Conservation (phyloP, 2,329 filamentous ascomycete species). For the Fusarium sp. region DNA sequence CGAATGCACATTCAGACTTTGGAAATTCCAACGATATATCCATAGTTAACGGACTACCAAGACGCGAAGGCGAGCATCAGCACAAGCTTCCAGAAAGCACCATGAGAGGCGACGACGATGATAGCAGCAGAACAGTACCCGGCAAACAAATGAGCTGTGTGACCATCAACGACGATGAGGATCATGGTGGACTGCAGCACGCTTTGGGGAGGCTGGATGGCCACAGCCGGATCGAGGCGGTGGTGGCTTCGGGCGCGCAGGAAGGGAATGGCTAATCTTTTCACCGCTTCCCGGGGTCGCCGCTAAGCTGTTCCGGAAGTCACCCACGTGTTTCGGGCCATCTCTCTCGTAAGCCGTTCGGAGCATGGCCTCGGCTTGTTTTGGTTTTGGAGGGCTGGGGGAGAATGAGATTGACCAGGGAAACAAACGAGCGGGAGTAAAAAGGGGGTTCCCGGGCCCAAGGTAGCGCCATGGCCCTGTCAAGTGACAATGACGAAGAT, state of each 20-base stretch:
- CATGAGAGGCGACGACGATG: neutral
- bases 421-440: slow-evolving; percentile 38
- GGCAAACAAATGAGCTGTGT: slow-evolving; percentile 17
- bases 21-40: neutral
- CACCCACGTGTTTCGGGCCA: slow-evolving; percentile 44
- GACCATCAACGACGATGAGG: slow-evolving; percentile 9
- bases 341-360: slow-evolving; percentile 36
- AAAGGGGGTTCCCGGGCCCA: slow-evolving; percentile 38
- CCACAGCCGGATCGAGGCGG: slow-evolving; percentile 32
- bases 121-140: neutral
- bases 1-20: neutral
- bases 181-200: slow-evolving; percentile 9
- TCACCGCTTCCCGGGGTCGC: slow-evolving; percentile 40
- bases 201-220: slow-evolving; percentile 13
- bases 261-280: slow-evolving; percentile 40
- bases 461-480: slow-evolving; percentile 37
- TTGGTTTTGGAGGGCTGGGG: slow-evolving; percentile 18
- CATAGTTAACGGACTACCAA: neutral
- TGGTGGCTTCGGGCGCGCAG: slow-evolving; percentile 25
- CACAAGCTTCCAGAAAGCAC: neutral
- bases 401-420: slow-evolving; percentile 13
- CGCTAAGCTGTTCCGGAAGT: slow-evolving; percentile 46
- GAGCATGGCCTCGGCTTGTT: slow-evolving; percentile 30
- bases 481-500: slow-evolving; percentile 17
- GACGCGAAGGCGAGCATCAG: neutral